A percentile compares a stretch with the other conserved stretches of the same genome.
These are phyloP conservation scores for Pisolithus orientalis DNA, from an alignment of 768 basidiomycete genomes.

Conservation along the genomic window DNA sequence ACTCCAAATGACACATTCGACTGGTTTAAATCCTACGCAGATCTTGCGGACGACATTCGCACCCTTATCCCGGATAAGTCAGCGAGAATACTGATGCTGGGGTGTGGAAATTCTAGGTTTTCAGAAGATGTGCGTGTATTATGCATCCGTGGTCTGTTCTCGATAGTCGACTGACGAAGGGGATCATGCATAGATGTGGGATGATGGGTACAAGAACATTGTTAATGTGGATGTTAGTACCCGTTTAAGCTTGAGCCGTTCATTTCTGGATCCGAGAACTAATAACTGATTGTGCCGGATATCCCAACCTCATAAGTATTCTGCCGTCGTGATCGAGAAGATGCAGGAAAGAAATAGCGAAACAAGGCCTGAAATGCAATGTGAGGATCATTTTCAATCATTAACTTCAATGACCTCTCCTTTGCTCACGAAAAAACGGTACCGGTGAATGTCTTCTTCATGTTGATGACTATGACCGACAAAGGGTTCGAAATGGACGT, in stretches of 20 bases:
- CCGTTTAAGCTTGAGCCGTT: neutral
- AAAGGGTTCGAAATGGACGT: conserved; percentile 86
- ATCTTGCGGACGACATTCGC: conserved; percentile 57
- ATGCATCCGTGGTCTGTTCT: neutral
- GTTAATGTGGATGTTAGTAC: conserved; percentile 66
- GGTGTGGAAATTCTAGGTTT: conserved; percentile 78
- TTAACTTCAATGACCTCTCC: neutral
- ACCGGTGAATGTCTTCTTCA: conserved; percentile 10
- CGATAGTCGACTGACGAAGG: neutral
- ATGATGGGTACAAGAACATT: conserved; percentile 77
- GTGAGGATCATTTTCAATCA: conserved; percentile 29
- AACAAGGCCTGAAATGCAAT: conserved; percentile 62
- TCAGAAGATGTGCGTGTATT: conserved; percentile 59
- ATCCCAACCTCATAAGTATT: conserved; percentile 46
- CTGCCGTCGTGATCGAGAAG: conserved; percentile 63
- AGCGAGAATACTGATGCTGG: conserved; percentile 69
- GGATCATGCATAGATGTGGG: conserved; percentile 63
- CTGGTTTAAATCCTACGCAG: conserved; percentile 82
- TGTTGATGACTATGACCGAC: neutral
- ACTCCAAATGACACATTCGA: conserved; percentile 58
- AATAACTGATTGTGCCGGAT: neutral
- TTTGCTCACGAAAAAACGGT: neutral
- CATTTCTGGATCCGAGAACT: neutral
- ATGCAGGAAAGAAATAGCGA: conserved; percentile 54
- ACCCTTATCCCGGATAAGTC: conserved; percentile 56